phyloP scores from a whole-genome alignment of 306 rosid species.

The Astragalus glycyphyllos region DNA sequence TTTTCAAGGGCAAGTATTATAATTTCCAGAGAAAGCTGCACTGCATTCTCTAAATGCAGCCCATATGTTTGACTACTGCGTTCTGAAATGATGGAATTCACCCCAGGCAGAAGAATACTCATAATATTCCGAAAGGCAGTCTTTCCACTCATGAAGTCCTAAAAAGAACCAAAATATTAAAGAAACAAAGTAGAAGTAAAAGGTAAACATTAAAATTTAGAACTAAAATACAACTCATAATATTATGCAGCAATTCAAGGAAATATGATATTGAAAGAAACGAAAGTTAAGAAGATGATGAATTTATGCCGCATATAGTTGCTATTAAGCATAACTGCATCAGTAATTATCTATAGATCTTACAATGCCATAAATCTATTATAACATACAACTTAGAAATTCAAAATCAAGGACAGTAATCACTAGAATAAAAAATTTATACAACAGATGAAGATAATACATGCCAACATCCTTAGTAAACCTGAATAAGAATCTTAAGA shows the following conservation, averaged over 20 bases:
- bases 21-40: conserved; percentile 88
- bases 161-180: conserved; percentile 38
- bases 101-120: conserved; percentile 91
- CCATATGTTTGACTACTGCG: conserved; percentile 82
- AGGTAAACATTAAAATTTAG: conserved; percentile 12
- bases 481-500: conserved; percentile 23
- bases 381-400: conserved; percentile 20
- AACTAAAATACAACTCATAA: conserved; percentile 2
- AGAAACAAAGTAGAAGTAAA: background rate
- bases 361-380: conserved; percentile 6
- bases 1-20: conserved; percentile 80
- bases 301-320: background rate
- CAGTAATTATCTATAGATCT: conserved; percentile 17
- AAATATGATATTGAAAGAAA: conserved; percentile 3
- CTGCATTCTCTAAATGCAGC: conserved; percentile 85
- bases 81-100: conserved; percentile 70
- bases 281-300: conserved; percentile 23
- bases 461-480: conserved; percentile 8
- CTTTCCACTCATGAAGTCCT: conserved; percentile 99
- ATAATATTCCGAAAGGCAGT: conserved; percentile 86
- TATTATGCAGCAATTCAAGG: conserved; percentile 4
- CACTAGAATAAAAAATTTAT: conserved; percentile 16
- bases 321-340: conserved; percentile 32
- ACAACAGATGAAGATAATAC: background rate
- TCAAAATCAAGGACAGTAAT: conserved; percentile 27